Conservation (phyloP, 306 rosid genomes). For the Quercus ilex region DNA sequence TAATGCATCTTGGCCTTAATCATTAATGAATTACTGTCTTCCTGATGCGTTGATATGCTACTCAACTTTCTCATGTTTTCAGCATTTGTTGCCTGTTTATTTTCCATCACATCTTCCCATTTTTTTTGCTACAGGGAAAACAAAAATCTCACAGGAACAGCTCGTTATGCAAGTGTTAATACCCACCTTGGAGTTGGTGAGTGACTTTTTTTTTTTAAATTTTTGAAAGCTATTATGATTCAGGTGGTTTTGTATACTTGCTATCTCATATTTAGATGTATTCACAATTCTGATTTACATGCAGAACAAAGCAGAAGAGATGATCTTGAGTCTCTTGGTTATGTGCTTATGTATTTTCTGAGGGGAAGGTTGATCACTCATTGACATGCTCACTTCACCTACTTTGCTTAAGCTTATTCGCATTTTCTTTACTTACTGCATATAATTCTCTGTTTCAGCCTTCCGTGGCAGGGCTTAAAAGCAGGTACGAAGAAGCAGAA, state of each 20-base stretch:
- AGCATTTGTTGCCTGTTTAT: neutral
- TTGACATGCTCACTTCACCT: slow-evolving; percentile 2
- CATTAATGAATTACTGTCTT: neutral
- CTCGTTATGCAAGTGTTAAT: slow-evolving; percentile 99
- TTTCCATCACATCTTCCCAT: no score
- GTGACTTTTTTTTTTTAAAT: slow-evolving; percentile 19
- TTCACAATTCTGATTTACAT: slow-evolving; percentile 17
- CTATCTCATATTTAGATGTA: neutral
- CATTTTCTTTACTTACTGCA: slow-evolving; percentile 19
- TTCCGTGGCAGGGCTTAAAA: slow-evolving; percentile 98
- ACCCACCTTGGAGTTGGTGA: slow-evolving; percentile 99
- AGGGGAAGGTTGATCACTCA: slow-evolving; percentile 78
- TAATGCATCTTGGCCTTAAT: slow-evolving; percentile 1
- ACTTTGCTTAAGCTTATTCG: neutral
- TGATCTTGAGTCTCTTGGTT: slow-evolving; percentile 98
- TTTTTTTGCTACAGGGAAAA: slow-evolving; percentile 66
- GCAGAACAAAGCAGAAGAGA: slow-evolving; percentile 99
- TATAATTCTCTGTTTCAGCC: slow-evolving; percentile 54
- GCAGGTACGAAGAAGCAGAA: slow-evolving; percentile 97
- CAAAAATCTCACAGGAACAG: slow-evolving; percentile 99
- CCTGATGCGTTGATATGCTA: neutral
- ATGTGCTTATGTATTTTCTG: slow-evolving; percentile 92
- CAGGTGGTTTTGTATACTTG: slow-evolving; percentile 11
- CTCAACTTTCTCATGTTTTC: neutral
- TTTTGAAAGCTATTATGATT: neutral